Evolutionary conservation across 352 stramenopile species (phyloP).

Genomic region (Pythium monospermum): DNA sequence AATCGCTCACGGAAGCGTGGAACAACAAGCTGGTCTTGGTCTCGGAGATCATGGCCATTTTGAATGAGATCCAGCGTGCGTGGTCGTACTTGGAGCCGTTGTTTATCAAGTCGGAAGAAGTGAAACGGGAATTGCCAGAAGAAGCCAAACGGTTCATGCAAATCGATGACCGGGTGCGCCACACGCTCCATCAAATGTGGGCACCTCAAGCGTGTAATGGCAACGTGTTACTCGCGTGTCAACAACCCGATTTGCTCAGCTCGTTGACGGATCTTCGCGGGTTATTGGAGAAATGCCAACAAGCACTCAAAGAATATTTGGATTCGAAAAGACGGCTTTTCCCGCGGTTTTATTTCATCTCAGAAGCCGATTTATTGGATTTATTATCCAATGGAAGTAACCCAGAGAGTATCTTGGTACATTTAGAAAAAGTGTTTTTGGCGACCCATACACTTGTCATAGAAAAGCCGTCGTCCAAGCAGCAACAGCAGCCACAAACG

Average conservation of each 20-base stretch:
- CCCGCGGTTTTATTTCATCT: conserved; percentile 95
- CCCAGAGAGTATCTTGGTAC: conserved; percentile 85
- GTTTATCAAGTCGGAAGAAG: conserved; percentile 94
- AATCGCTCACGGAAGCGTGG: conserved; percentile 53
- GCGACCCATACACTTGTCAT: conserved; percentile 62
- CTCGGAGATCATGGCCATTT: conserved; percentile 78
- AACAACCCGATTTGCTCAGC: conserved; percentile 70
- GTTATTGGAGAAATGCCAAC: conserved; percentile 90
- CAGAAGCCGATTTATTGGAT: conserved; percentile 91
- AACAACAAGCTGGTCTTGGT: conserved; percentile 53
- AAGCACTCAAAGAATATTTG: conserved; percentile 93
- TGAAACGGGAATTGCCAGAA: conserved; percentile 91
- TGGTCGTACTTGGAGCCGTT: conserved; percentile 95
- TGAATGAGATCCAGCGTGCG: conserved; percentile 93
- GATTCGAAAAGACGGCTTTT: conserved; percentile 91
- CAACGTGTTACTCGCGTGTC: conserved; percentile 78
- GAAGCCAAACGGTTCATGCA: conserved; percentile 84
- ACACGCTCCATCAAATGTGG: conserved; percentile 78
- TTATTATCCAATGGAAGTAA: conserved; percentile 91
- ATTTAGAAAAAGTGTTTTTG: conserved; percentile 89
- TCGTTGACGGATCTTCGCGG: conserved; percentile 72
- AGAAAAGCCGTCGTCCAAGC: conserved; percentile 36
- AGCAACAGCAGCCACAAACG: too few species aligned
- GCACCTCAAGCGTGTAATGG: conserved; percentile 40
- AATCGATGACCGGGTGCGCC: conserved; percentile 77